Evolutionary conservation across 106 monocot species (phyloP), one percentile per base, ranked within the genome.

Genomic region (Chionographis japonica): DNA sequence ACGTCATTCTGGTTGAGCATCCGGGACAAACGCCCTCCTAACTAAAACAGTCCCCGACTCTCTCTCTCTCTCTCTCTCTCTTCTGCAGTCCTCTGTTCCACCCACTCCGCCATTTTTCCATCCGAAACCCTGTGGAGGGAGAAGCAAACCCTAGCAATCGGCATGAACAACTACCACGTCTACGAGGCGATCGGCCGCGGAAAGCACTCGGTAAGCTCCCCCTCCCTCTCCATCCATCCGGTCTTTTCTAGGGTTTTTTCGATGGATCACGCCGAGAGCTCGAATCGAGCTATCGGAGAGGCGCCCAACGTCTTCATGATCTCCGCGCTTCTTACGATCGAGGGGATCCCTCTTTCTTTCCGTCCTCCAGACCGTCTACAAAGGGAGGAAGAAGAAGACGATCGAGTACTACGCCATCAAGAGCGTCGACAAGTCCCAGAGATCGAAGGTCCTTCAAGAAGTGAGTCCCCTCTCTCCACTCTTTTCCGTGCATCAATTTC

Each of bases 121-220:
- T 18, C 13, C 46, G 13, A 46, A 70, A 43, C 15, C 68, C n/a
- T 40, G 12, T 12, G 5, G 13, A 40, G 17, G 0, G 40, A 15
- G 38, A 9, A 2, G 53, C 3, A n/a, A 49, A 49, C 15, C 37
- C 55, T 19, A 13, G 5, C n/a, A 11, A 27, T 51, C 51, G 20
- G 4, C 40, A 97, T 98, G 97, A 92, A 98, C 77, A 92, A 98
- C 78, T 98, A 78, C 83, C 97, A 98, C 70, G 80, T 92, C 62
- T 98, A 98, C 85, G 87, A 90, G 73, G 89, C 89, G 39, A 90
- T 98, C 66, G 97, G 92, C 69, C 84, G 83, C 52, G 97, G 97
- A 15, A 98, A 92, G 83, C 89, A 92, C 60, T 95, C 95, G 69
- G 95, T 95, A 60, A 83, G 75, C 52, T 18, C 13, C 19, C 52